These are phyloP conservation scores for Cryptomeria japonica DNA, from an alignment of 75 land plant species.

Conservation along the genomic window DNA sequence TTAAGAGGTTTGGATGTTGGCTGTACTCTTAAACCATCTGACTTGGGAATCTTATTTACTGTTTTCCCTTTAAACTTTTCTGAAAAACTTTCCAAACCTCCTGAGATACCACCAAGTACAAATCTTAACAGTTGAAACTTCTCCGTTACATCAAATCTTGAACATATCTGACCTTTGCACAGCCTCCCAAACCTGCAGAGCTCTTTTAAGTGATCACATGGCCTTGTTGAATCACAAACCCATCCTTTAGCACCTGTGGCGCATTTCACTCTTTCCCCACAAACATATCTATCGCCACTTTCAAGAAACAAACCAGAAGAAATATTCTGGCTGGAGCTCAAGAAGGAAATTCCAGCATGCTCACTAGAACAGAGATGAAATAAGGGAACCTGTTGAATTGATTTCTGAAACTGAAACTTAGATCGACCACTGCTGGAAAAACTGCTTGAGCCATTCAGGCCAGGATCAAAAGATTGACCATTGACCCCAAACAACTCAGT, in stretches of 20 bases:
- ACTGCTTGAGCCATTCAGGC: background rate
- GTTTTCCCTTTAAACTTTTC: background rate
- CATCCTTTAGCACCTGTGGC: background rate
- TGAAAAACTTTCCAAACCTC: background rate
- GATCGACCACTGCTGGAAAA: background rate
- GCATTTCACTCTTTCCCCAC: conserved; percentile 4
- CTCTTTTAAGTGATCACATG: background rate
- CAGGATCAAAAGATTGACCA: background rate
- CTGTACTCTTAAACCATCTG: background rate
- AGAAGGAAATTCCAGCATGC: background rate
- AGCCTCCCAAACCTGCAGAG: background rate
- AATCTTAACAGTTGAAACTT: background rate
- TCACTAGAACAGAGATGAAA: conserved; percentile 3
- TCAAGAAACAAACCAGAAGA: background rate
- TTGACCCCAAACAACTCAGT: background rate
- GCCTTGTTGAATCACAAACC: background rate
- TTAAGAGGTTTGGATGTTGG: background rate
- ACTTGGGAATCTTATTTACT: background rate
- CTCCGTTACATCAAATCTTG: background rate
- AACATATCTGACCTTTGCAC: background rate
- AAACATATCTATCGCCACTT: background rate
- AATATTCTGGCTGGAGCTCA: background rate
- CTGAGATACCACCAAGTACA: background rate
- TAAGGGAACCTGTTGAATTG: background rate
- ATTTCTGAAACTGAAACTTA: background rate